phyloP scores from a whole-genome alignment of 345 rosid species.

The Boechera retrofracta region DNA sequence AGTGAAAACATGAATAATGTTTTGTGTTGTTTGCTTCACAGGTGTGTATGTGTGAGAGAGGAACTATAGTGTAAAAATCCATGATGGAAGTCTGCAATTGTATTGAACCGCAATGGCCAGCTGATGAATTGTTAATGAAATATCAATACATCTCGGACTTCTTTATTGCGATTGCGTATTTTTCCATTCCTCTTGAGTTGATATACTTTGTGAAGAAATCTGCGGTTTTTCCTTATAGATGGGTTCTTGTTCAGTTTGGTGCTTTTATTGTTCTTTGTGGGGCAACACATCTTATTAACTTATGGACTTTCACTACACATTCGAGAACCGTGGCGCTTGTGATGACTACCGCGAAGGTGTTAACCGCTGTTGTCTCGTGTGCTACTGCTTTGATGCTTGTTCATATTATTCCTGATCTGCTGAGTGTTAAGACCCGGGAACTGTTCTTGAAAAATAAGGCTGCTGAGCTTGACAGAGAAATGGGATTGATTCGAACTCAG shows the following conservation, averaged over 20 bases:
- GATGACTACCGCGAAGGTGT: conserved; percentile 77
- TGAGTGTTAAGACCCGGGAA: conserved; percentile 93
- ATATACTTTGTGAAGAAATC: conserved; percentile 98
- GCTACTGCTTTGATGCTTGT: conserved; percentile 97
- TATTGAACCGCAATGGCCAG: conserved; percentile 94
- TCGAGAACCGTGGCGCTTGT: conserved; percentile 79
- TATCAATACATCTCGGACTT: conserved; percentile 98
- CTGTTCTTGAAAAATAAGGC: conserved; percentile 91
- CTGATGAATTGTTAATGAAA: conserved; percentile 89
- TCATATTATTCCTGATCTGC: conserved; percentile 90
- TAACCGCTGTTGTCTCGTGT: conserved; percentile 93
- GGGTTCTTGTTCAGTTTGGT: conserved; percentile 99
- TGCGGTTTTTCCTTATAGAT: conserved; percentile 85
- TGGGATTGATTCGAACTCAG: conserved; percentile 96
- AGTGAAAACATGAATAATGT: neutral
- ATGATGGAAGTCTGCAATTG: conserved; percentile 90
- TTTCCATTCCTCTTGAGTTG: conserved; percentile 94
- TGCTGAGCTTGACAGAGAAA: conserved; percentile 96
- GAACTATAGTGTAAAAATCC: conserved; percentile 4
- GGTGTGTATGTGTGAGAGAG: conserved; percentile 44
- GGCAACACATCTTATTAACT: conserved; percentile 89
- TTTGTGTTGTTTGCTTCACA: conserved; percentile 27
- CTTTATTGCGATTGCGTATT: conserved; percentile 97
- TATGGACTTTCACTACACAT: conserved; percentile 88
- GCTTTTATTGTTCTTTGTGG: conserved; percentile 99